Evolutionary conservation across 768 basidiomycete genomes (phyloP), one percentile per base, ranked within the genome.

Genomic region (Amanita jacksonii): DNA sequence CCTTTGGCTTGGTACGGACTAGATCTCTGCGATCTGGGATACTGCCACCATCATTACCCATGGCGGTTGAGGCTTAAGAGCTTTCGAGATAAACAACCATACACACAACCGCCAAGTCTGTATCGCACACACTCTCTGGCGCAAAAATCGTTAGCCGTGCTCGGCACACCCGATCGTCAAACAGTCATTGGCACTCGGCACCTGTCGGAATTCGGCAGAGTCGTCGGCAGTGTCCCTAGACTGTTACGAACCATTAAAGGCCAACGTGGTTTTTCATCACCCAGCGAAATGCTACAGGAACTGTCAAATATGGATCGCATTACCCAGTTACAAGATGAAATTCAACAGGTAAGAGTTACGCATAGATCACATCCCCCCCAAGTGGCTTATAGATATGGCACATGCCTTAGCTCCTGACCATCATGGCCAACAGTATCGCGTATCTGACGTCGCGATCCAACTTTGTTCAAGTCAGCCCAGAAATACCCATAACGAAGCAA

Each of bases 301-400:
- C 66, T 89, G 61, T 78, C 85, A 62, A 80, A 87, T 70, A 92
- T 92, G 91, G 90, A 93, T 73, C 82, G 89, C 65, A 86, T 93
- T 62, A 92, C 91, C 8, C 91, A 93, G 62, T 79, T 93, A 43
- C 89, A 92, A 70, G 85, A 94, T 77, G 85, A 85, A 63, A 89
- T 91, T 48, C 90, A 94, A 64, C 79, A 85, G 67, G 87, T 84
- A 43, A 42, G 66, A 50, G n/a, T n/a, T n/a, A n/a, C n/a, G n/a
- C n/a, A n/a, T n/a, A n/a, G n/a, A n/a, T n/a, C n/a, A n/a, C n/a
- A n/a, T n/a, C n/a, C n/a, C n/a, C n/a, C n/a, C n/a, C n/a, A n/a
- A n/a, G n/a, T n/a, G 7, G 27, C 12, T 12, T 28, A 28, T 28
- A 28, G 7, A 28, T 28, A 28, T 12, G 12, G 7, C 27, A n/a